Percentiles rank a stretch among this genome's conserved stretches.
These are phyloP conservation scores for Cantharellus anzutake DNA, from an alignment of 768 basidiomycete genomes.

Conservation along the genomic window DNA sequence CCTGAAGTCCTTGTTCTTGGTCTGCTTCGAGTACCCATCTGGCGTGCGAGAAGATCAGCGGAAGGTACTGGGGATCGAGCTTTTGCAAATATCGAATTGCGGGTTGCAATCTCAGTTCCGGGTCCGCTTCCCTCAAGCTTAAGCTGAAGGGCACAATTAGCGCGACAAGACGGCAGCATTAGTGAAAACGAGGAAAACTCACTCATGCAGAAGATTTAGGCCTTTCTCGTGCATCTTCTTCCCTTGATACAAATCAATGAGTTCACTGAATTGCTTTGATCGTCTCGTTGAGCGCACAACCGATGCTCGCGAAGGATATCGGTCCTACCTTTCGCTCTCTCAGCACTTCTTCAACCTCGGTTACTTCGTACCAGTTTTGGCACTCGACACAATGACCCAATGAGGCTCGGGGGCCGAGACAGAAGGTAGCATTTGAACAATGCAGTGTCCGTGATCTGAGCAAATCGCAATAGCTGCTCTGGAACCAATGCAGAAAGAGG, in stretches of 20 bases:
- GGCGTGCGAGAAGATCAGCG: constrained; percentile 64
- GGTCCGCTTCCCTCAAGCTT: constrained; percentile 56
- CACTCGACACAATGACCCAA: constrained; percentile 75
- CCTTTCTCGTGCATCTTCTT: constrained; percentile 93
- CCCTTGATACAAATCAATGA: constrained; percentile 80
- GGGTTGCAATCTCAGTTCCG: constrained; percentile 60
- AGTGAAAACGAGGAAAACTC: constrained; percentile 14
- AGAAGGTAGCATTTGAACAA: constrained; percentile 84
- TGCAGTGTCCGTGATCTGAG: constrained; percentile 89
- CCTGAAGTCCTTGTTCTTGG: constrained; percentile 58
- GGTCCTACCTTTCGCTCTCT: constrained; percentile 48
- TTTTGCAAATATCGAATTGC: constrained; percentile 84
- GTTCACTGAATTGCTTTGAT: constrained; percentile 69
- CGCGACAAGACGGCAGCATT: neutral
- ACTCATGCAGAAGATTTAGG: constrained; percentile 69
- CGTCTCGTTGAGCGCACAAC: neutral
- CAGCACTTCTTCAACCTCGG: constrained; percentile 78
- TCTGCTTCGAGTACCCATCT: constrained; percentile 74
- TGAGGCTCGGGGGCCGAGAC: constrained; percentile 46
- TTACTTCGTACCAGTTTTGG: constrained; percentile 97
- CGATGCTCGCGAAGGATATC: neutral
- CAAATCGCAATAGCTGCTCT: constrained; percentile 70
- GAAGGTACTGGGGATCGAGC: constrained; percentile 61
- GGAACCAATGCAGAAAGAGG: constrained; percentile 55
- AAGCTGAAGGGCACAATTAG: constrained; percentile 29